These are phyloP conservation scores for Dimargaris cristalligena DNA, from an alignment of 192 early-diverging fungal species.

Conservation along the genomic window DNA sequence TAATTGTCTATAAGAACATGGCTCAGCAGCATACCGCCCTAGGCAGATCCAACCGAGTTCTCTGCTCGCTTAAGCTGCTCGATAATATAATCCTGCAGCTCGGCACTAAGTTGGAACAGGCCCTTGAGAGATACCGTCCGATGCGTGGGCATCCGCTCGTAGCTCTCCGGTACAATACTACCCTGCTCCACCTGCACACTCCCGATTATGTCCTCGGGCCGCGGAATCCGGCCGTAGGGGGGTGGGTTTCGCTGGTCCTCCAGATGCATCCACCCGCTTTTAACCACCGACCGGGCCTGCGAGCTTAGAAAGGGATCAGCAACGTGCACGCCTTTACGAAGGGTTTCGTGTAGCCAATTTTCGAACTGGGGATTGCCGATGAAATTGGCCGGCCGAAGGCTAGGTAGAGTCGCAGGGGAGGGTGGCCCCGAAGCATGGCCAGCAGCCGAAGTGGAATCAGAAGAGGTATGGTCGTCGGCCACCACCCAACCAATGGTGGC, in stretches of 20 bases:
- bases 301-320: conserved; percentile 2
- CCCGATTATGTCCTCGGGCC: conserved; percentile 44
- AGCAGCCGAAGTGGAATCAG: too few species aligned
- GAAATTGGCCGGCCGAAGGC: background rate
- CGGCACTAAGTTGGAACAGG: conserved; percentile 30
- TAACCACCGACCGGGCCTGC: background rate
- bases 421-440: background rate
- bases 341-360: conserved; percentile 2
- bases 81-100: conserved; percentile 24
- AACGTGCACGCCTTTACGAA: background rate
- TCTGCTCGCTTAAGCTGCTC: conserved; percentile 12
- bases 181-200: conserved; percentile 34
- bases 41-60: background rate
- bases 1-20: too few species aligned
- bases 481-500: conserved; percentile 8
- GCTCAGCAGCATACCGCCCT: too few species aligned
- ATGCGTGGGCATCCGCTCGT: conserved; percentile 39
- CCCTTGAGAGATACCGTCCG: conserved; percentile 33
- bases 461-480: too few species aligned
- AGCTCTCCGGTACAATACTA: conserved; percentile 25
- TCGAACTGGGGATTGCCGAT: background rate
- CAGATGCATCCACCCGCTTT: conserved; percentile 2
- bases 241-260: conserved; percentile 14
- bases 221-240: conserved; percentile 30
- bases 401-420: background rate